Evolutionary conservation across 139 green algal species (phyloP), one percentile per base, ranked within the genome.

Genomic region (Yamagishiella unicocca): DNA sequence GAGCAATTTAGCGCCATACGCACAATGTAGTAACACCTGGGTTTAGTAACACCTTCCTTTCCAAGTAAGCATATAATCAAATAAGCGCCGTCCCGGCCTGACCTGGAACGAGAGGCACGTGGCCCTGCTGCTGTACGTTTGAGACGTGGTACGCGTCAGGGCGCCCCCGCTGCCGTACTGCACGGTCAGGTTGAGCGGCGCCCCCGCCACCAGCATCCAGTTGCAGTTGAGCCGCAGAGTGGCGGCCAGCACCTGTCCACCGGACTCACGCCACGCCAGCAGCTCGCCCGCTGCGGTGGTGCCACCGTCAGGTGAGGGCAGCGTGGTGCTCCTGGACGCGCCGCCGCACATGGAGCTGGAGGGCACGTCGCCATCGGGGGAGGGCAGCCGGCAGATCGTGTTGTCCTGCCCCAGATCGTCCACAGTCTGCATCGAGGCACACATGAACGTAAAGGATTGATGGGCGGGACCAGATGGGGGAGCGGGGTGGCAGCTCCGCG

Each of bases 91-190:
- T n/a, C n/a, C n/a, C 64, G n/a, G 22, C 8, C 64, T 14, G 22
- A 76, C 68, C 68, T 76, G 68, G 37, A 76, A 76, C 2, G 68
- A 76, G 22, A 53, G 1, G 68, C 68, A 76, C 1, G 68, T 76
- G 37, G 33, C 19, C 10, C 14, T 50, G 10, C 1, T 76, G 37
- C 14, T 54, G 1, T n/a, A 27, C 14, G 27, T 1, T 21, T 33
- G 46, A 12, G 35, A 76, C 29, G 29, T 22, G 8, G 29, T 42
- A 17, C 29, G 27, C 8, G 27, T 40, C 7, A 72, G 29, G n/a
- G n/a, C 64, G 21, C 29, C n/a, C 7, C 7, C 31, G n/a, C 10
- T 37, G 4, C 68, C 68, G 37, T 76, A 76, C 68, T 8, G 38
- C 37, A 50, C 37, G 1, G 68, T 76, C 10, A 76, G 1, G 37